Base-by-base conservation (phyloP, 225 moss, liverwort and hornwort species). In the Physcomitrellopsis africana region DNA sequence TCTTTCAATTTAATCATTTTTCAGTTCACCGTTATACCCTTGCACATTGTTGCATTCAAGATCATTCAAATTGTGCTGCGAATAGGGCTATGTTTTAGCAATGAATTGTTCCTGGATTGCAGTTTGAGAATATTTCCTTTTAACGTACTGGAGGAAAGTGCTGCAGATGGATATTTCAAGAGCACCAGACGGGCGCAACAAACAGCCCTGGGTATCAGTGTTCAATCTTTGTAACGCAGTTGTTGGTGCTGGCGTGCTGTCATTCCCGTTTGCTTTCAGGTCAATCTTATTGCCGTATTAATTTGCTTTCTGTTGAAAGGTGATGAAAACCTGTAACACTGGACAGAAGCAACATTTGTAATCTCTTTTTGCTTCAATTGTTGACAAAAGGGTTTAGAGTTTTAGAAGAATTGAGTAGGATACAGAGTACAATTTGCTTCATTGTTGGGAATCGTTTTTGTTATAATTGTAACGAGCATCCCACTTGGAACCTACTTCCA, bases 261-360 rank as follows among this genome's bases (percentile, higher is more conserved):
- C 96, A 2, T 93, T 96, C 43, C 96, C 96, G 58, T 96, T 80
- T 75, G 93, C 92, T 60, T 96, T 89, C 90, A 90, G 90, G 92
- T 94, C 54, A 56, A 52, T 9, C 76, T 74, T 55, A 46, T 72
- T 47, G 1, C 18, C 58, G 15, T 14, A 9, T 17, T 62, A 1
- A 7, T 0, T 42, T 46, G 23, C 8, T 66, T 63, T 43, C 65
- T 45, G 26, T 65, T 76, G 64, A 19, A 19, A 51, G 65, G 53
- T 77, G 59, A 60, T 72, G 54, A 71, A 74, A 43, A 65, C 32
- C 52, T 69, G 18, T 47, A 46, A 73, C 72, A 66, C n/a, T 72
- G 76, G 24, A 46, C 20, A 18, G 46, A 60, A 55, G 61, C 45
- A 24, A 59, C 49, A 11, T 52, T 53, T 51, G 11, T 32, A 18